Percentiles rank a stretch among this genome's conserved stretches.
Evolutionary conservation across 208 protist genomes (phyloP).

Genomic region (Herpetomonas samuelpessoai): DNA sequence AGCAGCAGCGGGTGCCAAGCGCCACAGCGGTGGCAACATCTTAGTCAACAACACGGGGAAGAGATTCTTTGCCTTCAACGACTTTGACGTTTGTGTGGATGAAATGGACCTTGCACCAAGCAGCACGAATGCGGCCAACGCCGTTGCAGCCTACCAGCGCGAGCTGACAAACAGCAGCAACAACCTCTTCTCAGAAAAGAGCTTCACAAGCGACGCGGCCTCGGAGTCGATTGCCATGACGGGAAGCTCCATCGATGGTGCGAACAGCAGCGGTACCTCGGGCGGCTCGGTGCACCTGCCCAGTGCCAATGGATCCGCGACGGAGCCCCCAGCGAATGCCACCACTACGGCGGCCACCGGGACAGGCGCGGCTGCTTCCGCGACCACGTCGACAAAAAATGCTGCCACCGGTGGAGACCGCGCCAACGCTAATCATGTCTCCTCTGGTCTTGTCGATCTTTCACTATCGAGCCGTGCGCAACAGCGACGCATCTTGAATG

Average conservation of each 20-base stretch:
- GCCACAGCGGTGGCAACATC: neutral
- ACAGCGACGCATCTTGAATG: neutral
- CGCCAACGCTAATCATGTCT: no score
- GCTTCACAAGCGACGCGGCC: neutral
- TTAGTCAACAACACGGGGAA: neutral
- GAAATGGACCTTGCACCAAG: conserved; percentile 62
- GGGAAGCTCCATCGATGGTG: neutral
- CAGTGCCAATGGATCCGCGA: no score
- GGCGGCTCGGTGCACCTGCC: no score
- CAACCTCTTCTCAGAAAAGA: neutral
- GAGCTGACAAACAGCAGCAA: conserved; percentile 2
- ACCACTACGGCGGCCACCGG: neutral
- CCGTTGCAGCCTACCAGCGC: neutral
- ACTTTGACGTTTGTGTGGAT: conserved; percentile 81
- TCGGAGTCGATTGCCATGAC: conserved; percentile 12
- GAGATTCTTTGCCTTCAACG: conserved; percentile 74
- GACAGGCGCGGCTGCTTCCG: neutral
- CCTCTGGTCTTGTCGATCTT: no score
- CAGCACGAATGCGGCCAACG: conserved; percentile 1
- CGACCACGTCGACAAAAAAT: neutral
- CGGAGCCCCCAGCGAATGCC: no score
- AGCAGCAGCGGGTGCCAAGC: neutral
- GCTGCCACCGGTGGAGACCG: no score
- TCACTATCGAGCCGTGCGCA: neutral
- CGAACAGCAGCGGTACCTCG: conserved; percentile 1